Evolutionary conservation across 768 basidiomycete genomes (phyloP).

Genomic region (Rhizopogon rudus): DNA sequence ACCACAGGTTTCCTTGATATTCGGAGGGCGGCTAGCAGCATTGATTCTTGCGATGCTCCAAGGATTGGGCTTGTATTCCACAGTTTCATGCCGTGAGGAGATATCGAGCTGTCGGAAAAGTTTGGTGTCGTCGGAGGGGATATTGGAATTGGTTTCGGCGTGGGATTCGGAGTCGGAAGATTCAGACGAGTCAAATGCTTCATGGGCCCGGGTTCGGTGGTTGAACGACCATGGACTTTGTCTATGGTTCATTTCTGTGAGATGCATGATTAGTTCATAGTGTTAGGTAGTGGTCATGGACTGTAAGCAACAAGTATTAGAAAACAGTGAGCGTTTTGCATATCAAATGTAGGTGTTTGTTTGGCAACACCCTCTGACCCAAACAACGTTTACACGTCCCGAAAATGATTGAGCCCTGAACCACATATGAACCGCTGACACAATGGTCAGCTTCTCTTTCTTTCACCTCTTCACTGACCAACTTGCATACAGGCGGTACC

Average conservation of each 20-base stretch:
- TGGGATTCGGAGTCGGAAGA: slow-evolving; percentile 18
- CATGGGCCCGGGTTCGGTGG: slow-evolving; percentile 9
- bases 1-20: neutral
- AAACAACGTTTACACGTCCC: neutral
- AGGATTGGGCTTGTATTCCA: slow-evolving; percentile 68
- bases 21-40: slow-evolving; percentile 46
- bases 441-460: neutral
- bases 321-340: too few species aligned
- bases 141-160: slow-evolving; percentile 7
- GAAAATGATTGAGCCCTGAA: neutral
- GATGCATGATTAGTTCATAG: neutral
- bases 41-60: slow-evolving; percentile 81
- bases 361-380: neutral
- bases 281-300: too few species aligned
- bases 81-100: slow-evolving; percentile 53
- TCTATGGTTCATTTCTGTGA: neutral
- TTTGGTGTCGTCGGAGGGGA: slow-evolving; percentile 18
- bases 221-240: slow-evolving; percentile 23
- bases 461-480: neutral
- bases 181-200: slow-evolving; percentile 10
- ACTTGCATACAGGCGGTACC: slow-evolving; percentile 1
- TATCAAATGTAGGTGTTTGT: neutral
- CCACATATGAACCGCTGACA: neutral
- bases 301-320: too few species aligned
- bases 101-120: slow-evolving; percentile 53